Evolutionary conservation across 169 alveolate species (phyloP), one percentile per base, ranked within the genome.

Genomic region (Plasmodium sp.): DNA sequence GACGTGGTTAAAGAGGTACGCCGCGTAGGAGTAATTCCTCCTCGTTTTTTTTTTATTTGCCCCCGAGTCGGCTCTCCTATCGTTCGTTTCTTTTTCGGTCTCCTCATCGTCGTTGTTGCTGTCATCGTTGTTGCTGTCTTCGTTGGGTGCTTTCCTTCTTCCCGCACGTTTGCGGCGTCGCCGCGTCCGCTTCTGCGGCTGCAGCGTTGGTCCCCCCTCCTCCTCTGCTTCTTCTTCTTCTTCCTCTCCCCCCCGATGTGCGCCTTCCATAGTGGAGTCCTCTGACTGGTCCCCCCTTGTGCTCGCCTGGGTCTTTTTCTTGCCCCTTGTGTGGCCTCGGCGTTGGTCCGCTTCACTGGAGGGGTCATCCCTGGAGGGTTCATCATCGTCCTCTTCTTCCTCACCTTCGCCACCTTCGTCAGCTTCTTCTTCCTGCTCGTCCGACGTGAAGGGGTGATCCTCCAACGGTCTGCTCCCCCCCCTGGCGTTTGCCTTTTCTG

Each of bases 1-100:
- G 7, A 90, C 74, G 14, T 90, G 94, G 67, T 81, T 90, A 62
- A 45, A 90, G 27, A 90, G 73, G 41, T 90, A 90, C 10, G 33
- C n/a, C 2, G 91, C 84, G 72, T 90, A 90, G 14, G 67, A 54
- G 58, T 80, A 80, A 43, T 80, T 90, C 33, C 80, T 90, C 72
- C 74, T 90, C 39, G 56, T 54, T 67, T 80, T 81, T 81, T 81
- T 90, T 62, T 36, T 88, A 56, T 56, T 73, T 36, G 34, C 12
- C 18, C 77, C 36, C 1, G 58, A 39, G 56, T 62, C 73, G 43
- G 71, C 4, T 33, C 43, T 83, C 39, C 7, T 67, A 31, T 67
- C 77, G 39, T 9, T 67, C 39, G 39, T 22, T 67, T 5, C 77
- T 5, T 67, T 22, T 27, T 67, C 43, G 7, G n/a, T 22, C 16